Evolutionary conservation across 2,329 filamentous ascomycete species (phyloP).

Genomic region (Truncatella angustata): DNA sequence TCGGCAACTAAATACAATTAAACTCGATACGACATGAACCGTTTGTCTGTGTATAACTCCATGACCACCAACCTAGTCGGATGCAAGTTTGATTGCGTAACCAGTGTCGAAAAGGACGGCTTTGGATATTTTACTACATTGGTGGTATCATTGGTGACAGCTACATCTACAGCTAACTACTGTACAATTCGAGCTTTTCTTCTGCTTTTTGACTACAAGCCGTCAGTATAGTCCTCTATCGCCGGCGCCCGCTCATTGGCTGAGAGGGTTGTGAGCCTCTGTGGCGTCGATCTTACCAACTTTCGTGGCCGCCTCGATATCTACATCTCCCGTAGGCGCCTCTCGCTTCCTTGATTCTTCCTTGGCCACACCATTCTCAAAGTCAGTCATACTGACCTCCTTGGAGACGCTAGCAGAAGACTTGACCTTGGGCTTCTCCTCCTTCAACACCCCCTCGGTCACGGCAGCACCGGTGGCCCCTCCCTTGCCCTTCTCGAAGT

Average conservation of each 20-base stretch:
- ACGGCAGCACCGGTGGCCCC: not conserved
- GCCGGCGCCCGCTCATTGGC: not conserved
- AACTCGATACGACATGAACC: too few relatives aligned
- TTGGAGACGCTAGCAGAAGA: not conserved
- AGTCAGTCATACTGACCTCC: not conserved
- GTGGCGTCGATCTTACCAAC: not conserved
- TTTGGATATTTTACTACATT: too few relatives aligned
- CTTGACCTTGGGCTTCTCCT: not conserved
- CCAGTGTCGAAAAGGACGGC: too few relatives aligned
- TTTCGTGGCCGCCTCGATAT: conserved; percentile 13
- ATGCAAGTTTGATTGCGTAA: too few relatives aligned
- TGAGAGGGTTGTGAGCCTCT: not conserved
- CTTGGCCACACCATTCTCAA: not conserved
- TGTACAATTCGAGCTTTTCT: not conserved
- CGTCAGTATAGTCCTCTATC: not conserved
- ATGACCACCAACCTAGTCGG: too few relatives aligned
- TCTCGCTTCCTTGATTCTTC: not conserved
- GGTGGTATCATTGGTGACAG: not conserved
- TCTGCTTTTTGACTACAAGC: not conserved
- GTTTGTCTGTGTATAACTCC: too few relatives aligned
- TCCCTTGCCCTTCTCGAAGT: not conserved
- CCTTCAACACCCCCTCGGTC: not conserved
- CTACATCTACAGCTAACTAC: not conserved
- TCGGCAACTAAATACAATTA: too few relatives aligned
- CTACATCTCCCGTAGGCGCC: not conserved